Evolutionary conservation across 345 rosid genomes (phyloP).

Genomic region (Gossypium stocksii): DNA sequence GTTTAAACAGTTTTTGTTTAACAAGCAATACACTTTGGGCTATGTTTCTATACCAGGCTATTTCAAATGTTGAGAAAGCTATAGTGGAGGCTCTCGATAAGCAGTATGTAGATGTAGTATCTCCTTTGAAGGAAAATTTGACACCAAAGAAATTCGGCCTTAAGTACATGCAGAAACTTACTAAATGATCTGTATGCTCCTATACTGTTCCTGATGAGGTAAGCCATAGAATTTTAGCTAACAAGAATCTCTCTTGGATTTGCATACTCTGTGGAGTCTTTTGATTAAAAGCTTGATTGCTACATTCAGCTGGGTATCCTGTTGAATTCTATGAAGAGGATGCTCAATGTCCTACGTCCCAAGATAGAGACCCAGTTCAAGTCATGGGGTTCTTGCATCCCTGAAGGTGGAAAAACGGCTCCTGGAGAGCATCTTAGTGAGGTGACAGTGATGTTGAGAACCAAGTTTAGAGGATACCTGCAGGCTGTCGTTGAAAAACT

Average conservation of each 20-base stretch:
- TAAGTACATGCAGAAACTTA: slow-evolving; percentile 82
- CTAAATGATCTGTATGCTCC: slow-evolving; percentile 69
- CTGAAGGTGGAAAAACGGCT: slow-evolving; percentile 67
- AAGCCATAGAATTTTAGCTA: slow-evolving; percentile 15
- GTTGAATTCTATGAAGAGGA: slow-evolving; percentile 89
- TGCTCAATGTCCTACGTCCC: slow-evolving; percentile 82
- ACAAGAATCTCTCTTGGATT: not conserved
- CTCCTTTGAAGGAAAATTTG: slow-evolving; percentile 88
- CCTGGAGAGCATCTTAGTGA: slow-evolving; percentile 92
- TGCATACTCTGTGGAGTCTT: slow-evolving; percentile 18
- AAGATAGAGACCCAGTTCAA: slow-evolving; percentile 77
- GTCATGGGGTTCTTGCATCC: slow-evolving; percentile 94
- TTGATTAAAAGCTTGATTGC: slow-evolving; percentile 17
- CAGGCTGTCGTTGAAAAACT: slow-evolving; percentile 94
- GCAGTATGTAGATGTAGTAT: slow-evolving; percentile 83
- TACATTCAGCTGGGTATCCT: slow-evolving; percentile 71
- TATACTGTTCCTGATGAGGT: slow-evolving; percentile 90
- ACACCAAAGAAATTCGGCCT: slow-evolving; percentile 83
- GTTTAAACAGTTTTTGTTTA: not conserved
- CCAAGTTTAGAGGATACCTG: slow-evolving; percentile 79
- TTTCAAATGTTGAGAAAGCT: slow-evolving; percentile 94
- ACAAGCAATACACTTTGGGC: not conserved
- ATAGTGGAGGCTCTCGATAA: slow-evolving; percentile 88
- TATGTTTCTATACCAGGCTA: slow-evolving; percentile 49
- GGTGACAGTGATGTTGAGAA: slow-evolving; percentile 90